These are phyloP conservation scores for Phytopythium vexans DNA, from an alignment of 352 stramenopile genomes.

Conservation along the genomic window DNA sequence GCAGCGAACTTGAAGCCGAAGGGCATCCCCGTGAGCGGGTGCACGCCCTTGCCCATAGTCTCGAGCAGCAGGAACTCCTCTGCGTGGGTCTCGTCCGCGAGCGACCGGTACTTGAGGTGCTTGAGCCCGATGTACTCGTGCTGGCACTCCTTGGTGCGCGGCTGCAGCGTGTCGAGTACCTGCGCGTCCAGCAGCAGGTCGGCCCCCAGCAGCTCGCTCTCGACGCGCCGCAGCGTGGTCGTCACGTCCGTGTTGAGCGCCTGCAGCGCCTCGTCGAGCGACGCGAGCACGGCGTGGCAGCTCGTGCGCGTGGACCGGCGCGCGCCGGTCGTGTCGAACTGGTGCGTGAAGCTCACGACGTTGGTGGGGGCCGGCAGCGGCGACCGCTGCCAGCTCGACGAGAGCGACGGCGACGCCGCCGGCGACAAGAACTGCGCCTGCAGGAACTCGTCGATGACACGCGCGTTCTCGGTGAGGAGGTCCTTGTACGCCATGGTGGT, in stretches of 20 bases:
- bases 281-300: constrained; percentile 54
- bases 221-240: constrained; percentile 44
- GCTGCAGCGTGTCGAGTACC: constrained; percentile 66
- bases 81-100: constrained; percentile 46
- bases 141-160: constrained; percentile 58
- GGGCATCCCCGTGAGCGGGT: constrained; percentile 30
- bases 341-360: constrained; percentile 46
- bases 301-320: constrained; percentile 48
- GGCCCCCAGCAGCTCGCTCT: constrained; percentile 51
- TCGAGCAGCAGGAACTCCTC: constrained; percentile 71
- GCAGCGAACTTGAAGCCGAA: constrained; percentile 69
- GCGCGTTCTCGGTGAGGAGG: constrained; percentile 9
- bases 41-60: constrained; percentile 40
- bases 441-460: constrained; percentile 11
- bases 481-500: constrained; percentile 6
- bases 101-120: constrained; percentile 68
- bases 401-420: constrained; percentile 24
- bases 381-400: constrained; percentile 29
- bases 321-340: constrained; percentile 30
- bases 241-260: constrained; percentile 53
- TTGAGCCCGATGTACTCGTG: constrained; percentile 79
- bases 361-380: constrained; percentile 32
- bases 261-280: constrained; percentile 54
- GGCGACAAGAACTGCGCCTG: constrained; percentile 3
- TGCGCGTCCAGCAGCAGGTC: constrained; percentile 62